Conservation (phyloP, 768 basidiomycete species). For the Auricularia sp. region DNA sequence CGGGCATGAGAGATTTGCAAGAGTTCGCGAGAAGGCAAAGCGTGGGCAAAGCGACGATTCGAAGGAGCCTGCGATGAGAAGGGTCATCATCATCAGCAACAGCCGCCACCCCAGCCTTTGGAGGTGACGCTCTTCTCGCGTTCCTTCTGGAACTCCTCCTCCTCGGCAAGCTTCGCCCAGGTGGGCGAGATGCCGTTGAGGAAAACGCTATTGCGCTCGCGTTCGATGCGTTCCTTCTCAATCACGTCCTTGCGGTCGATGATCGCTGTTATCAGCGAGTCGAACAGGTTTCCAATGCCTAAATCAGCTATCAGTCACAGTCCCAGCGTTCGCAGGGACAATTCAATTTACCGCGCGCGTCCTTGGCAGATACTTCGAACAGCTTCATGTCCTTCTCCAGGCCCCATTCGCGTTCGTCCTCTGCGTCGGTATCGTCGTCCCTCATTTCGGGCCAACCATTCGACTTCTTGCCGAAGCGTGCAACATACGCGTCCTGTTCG, state of each 20-base stretch:
- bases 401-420: slow-evolving; percentile 59
- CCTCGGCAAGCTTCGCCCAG: slow-evolving; percentile 74
- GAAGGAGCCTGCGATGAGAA: neutral
- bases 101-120: neutral
- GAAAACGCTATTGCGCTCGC: slow-evolving; percentile 77
- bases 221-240: slow-evolving; percentile 68
- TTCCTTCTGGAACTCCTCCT: slow-evolving; percentile 37
- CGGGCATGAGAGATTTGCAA: neutral
- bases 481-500: neutral
- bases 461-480: slow-evolving; percentile 41
- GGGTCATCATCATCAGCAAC: neutral
- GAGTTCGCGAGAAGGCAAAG: neutral
- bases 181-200: slow-evolving; percentile 53
- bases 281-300: slow-evolving; percentile 79
- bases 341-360: slow-evolving; percentile 55
- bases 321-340: slow-evolving; percentile 6
- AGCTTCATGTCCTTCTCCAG: slow-evolving; percentile 76
- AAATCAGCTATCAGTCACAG: slow-evolving; percentile 6
- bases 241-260: slow-evolving; percentile 69
- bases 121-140: neutral
- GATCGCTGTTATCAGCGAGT: slow-evolving; percentile 68
- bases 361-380: slow-evolving; percentile 87
- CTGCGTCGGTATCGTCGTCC: slow-evolving; percentile 16
- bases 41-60: neutral
- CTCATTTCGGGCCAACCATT: slow-evolving; percentile 47